Conservation (phyloP, 1,139 yeast genomes). For the Sugiyamaella grinbergsii region DNA sequence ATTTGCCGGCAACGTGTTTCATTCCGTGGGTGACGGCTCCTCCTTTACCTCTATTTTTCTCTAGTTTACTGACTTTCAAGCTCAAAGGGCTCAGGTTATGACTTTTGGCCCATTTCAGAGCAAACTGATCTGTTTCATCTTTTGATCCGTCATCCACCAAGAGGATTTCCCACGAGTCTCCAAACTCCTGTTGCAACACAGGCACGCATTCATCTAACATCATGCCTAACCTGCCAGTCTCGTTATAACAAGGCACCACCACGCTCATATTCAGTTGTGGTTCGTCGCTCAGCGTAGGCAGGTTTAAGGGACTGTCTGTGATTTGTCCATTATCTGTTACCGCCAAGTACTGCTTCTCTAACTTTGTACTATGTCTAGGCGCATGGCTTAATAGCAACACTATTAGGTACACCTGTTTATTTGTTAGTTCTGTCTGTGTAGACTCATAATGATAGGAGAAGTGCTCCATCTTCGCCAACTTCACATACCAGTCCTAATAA, state of each 20-base stretch:
- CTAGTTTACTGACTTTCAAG: slow-evolving; percentile 68
- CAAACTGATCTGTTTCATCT: slow-evolving; percentile 77
- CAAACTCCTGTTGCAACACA: slow-evolving; percentile 49
- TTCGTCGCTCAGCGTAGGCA: slow-evolving; percentile 29
- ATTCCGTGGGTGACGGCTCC: slow-evolving; percentile 98
- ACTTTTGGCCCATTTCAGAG: slow-evolving; percentile 61
- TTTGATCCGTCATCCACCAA: slow-evolving; percentile 90
- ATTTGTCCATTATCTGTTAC: slow-evolving; percentile 42
- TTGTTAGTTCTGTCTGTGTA: neutral
- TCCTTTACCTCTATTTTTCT: slow-evolving; percentile 87
- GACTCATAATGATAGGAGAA: no score
- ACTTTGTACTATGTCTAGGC: slow-evolving; percentile 58
- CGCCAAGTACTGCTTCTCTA: slow-evolving; percentile 53
- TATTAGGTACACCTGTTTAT: slow-evolving; percentile 44
- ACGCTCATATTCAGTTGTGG: slow-evolving; percentile 53
- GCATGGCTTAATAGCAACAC: slow-evolving; percentile 59
- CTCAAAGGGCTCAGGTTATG: slow-evolving; percentile 54
- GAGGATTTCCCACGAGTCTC: slow-evolving; percentile 64
- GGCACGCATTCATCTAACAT: slow-evolving; percentile 80
- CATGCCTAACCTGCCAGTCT: slow-evolving; percentile 64
- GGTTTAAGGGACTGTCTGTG: slow-evolving; percentile 32
- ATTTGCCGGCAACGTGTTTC: slow-evolving; percentile 70
- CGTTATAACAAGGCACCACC: slow-evolving; percentile 91
- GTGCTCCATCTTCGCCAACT: neutral
- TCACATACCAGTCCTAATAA: slow-evolving; percentile 9